Evolutionary conservation across 352 stramenopile species (phyloP).

Genomic region (Phytophthora megakarya): DNA sequence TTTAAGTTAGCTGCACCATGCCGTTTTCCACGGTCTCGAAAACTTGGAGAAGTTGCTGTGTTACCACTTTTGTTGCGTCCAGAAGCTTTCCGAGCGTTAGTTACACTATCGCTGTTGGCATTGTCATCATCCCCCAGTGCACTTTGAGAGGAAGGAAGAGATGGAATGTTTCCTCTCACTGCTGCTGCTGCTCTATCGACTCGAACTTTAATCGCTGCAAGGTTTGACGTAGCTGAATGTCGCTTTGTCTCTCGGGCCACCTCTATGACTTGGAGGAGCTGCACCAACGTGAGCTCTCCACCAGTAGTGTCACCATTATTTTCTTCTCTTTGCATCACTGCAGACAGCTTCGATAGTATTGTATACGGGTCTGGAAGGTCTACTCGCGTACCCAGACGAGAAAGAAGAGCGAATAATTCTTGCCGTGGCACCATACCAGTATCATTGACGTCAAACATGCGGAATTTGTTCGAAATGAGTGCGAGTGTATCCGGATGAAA

Average conservation of each 20-base stretch:
- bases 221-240: slow-evolving; percentile 1
- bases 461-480: slow-evolving; percentile 43
- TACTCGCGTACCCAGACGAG: slow-evolving; percentile 36
- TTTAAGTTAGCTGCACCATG: neutral
- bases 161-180: neutral
- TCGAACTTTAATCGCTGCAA: slow-evolving; percentile 15
- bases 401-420: slow-evolving; percentile 49
- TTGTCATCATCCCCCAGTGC: neutral
- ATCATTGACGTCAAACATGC: slow-evolving; percentile 52
- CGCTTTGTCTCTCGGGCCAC: slow-evolving; percentile 18
- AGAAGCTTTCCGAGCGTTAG: neutral
- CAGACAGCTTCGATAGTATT: slow-evolving; percentile 35
- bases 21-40: slow-evolving; percentile 14
- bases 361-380: slow-evolving; percentile 54
- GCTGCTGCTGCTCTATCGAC: slow-evolving; percentile 6
- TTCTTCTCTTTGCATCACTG: neutral
- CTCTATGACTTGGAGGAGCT: slow-evolving; percentile 38
- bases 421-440: slow-evolving; percentile 38
- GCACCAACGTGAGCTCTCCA: slow-evolving; percentile 28
- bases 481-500: slow-evolving; percentile 40
- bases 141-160: neutral
- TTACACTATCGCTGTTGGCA: neutral
- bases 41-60: neutral
- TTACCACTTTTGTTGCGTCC: neutral
- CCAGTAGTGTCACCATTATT: neutral